A percentile compares a stretch with the other conserved stretches of the same genome.
Conservation (phyloP, 306 rosid species). For the Gastrolobium villosum region DNA sequence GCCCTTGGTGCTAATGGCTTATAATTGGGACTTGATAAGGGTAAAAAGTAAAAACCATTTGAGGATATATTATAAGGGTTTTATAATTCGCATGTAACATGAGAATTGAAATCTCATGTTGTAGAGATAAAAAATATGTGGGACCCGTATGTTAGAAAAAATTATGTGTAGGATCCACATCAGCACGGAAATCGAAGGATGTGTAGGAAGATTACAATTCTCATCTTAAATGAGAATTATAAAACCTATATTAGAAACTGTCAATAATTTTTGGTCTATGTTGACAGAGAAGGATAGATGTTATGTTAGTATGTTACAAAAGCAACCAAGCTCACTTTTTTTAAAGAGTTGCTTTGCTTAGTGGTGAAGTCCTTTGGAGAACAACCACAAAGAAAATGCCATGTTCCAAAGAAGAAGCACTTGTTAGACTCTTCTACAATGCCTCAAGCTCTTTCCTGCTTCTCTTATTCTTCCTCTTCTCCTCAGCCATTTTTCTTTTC, state of each 20-base stretch:
- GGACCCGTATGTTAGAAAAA: no score
- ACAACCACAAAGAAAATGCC: constrained; percentile 68
- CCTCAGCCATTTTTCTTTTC: constrained; percentile 59
- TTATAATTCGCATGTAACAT: no score
- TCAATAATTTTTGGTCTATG: constrained; percentile 30
- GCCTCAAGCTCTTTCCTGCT: constrained; percentile 73
- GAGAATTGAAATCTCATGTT: no score
- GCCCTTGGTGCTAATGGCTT: constrained; percentile 31
- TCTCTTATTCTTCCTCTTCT: constrained; percentile 75
- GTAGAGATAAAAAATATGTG: no score
- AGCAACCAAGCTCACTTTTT: constrained; percentile 60
- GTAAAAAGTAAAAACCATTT: constrained; percentile 32
- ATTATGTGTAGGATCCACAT: no score
- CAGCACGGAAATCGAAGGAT: no score
- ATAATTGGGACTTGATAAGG: constrained; percentile 28
- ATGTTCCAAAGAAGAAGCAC: constrained; percentile 92
- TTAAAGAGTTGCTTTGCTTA: constrained; percentile 62
- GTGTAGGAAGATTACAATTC: no score
- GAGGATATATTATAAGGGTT: no score
- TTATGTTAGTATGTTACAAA: constrained; percentile 45
- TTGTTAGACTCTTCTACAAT: constrained; percentile 89
- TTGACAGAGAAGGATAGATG: constrained; percentile 54
- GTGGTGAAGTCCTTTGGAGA: constrained; percentile 64
- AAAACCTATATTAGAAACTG: constrained; percentile 6
- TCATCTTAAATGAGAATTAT: no score